Base-by-base conservation (phyloP, 1,284 basidiomycete genomes). In the Trametes versicolor region DNA sequence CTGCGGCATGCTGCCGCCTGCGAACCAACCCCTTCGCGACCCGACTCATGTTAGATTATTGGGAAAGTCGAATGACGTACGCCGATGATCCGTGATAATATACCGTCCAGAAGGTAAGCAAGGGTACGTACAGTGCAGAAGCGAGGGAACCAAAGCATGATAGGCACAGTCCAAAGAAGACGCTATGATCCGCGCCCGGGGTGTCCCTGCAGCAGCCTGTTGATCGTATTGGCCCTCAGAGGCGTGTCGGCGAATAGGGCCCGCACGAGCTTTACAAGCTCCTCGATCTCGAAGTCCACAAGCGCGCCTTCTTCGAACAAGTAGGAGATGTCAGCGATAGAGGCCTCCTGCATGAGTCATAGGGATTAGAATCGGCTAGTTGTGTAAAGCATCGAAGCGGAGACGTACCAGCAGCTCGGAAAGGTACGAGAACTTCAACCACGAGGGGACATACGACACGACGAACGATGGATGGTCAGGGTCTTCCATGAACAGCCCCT, bases 371-470 rank as follows among this genome's bases (percentile, higher is more conserved):
- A 17, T 60, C 63, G 29, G 50, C 9, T 13, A 4, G 62, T 32
- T 53, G n/a, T n/a, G n/a, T n/a, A n/a, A n/a, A n/a, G n/a, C n/a
- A n/a, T n/a, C n/a, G n/a, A n/a, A n/a, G n/a, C n/a, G 64, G 62
- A 29, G 19, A 83, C 91, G 63, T 68, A 95, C 95, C 79, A 98
- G 77, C 13, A 98, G 82, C 76, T 98, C 96, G 2, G 93, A 93
- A 1, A 97, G 82, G 78, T 98, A 98, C 23, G 92, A 95, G 77
- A 95, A 97, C 76, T 97, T 97, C 72, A 97, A 85, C 96, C 95
- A 98, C n/a, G 88, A 90, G 0, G 94, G 92, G 19, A 96, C 94
- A 70, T 93, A 92, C 0, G 86, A 87, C 2, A 87, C 87, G 15
- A 90, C 87, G 63, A 91, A 87, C 0, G 90, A 88, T n/a, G 88